Conservation (phyloP, 2,329 filamentous ascomycete species). For the Xylaria sp. region DNA sequence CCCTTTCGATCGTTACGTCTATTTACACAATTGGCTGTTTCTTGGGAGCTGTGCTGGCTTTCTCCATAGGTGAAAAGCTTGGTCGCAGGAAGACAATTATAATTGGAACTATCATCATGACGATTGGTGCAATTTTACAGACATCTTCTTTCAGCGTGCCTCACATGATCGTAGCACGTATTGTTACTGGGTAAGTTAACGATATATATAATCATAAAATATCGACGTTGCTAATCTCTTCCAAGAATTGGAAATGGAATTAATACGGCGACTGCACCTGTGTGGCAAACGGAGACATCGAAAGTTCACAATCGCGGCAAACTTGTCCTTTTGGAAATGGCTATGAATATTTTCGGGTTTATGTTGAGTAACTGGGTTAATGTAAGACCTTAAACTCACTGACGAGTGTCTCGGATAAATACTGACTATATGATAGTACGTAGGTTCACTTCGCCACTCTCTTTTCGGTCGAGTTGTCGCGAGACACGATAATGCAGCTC, state of each 20-base stretch:
- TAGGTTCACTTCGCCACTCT: background rate
- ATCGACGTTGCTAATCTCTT: background rate
- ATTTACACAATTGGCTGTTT: conserved; percentile 58
- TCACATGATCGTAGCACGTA: conserved; percentile 56
- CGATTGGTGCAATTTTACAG: conserved; percentile 47
- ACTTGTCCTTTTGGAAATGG: conserved; percentile 48
- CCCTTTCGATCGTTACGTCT: conserved; percentile 60
- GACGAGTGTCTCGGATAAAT: background rate
- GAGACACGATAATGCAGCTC: background rate
- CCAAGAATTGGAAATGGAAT: conserved; percentile 57
- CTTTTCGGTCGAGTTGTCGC: background rate
- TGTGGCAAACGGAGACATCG: conserved; percentile 50
- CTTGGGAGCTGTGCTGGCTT: conserved; percentile 54
- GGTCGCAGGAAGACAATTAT: conserved; percentile 58
- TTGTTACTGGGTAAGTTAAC: conserved; percentile 52
- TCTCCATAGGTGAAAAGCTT: conserved; percentile 57
- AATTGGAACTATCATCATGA: conserved; percentile 57
- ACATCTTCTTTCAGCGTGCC: conserved; percentile 47
- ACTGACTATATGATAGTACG: conserved; percentile 23
- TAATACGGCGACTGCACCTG: conserved; percentile 48
- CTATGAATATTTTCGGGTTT: conserved; percentile 48
- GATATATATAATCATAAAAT: background rate
- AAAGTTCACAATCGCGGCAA: conserved; percentile 46
- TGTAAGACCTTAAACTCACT: background rate
- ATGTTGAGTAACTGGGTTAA: conserved; percentile 41